These are phyloP conservation scores for Coriaria nepalensis DNA, from an alignment of 306 rosid species.

Conservation along the genomic window DNA sequence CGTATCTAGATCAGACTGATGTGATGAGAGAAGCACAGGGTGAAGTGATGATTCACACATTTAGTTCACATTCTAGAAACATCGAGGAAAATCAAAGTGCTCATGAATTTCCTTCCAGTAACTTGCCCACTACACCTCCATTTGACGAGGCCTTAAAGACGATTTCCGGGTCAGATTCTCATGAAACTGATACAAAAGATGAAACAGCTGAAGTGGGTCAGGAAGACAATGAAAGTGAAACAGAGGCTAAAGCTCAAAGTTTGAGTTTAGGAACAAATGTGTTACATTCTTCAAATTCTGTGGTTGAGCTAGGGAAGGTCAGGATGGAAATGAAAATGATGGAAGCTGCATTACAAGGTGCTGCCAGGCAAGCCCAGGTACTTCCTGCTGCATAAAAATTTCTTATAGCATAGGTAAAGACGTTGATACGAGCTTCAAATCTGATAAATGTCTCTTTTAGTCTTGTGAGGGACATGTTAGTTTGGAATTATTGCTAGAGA, in stretches of 20 bases:
- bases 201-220: constrained; percentile 29
- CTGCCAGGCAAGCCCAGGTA: constrained; percentile 99
- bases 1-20: constrained; percentile 27
- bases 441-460: constrained; percentile 8
- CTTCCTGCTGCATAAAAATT: constrained; percentile 11
- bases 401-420: constrained; percentile 8
- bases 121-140: constrained; percentile 21
- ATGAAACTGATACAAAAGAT: constrained; percentile 24
- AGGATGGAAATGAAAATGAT: constrained; percentile 82
- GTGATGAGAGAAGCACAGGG: constrained; percentile 22
- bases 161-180: constrained; percentile 22
- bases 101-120: constrained; percentile 22
- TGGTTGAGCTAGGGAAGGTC: constrained; percentile 55
- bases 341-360: constrained; percentile 97
- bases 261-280: constrained; percentile 30
- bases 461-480: constrained; percentile 1
- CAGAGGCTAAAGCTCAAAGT: constrained; percentile 26
- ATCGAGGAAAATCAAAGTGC: constrained; percentile 26
- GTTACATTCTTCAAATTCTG: constrained; percentile 28
- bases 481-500: no score
- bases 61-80: constrained; percentile 23
- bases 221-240: constrained; percentile 24
- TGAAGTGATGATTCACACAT: constrained; percentile 24
- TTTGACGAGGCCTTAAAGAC: constrained; percentile 26
- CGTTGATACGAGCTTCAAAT: constrained; percentile 4